Evolutionary conservation across 2,329 filamentous ascomycete genomes (phyloP), one percentile per base, ranked within the genome.

Genomic region (Lachnellula hyalina): DNA sequence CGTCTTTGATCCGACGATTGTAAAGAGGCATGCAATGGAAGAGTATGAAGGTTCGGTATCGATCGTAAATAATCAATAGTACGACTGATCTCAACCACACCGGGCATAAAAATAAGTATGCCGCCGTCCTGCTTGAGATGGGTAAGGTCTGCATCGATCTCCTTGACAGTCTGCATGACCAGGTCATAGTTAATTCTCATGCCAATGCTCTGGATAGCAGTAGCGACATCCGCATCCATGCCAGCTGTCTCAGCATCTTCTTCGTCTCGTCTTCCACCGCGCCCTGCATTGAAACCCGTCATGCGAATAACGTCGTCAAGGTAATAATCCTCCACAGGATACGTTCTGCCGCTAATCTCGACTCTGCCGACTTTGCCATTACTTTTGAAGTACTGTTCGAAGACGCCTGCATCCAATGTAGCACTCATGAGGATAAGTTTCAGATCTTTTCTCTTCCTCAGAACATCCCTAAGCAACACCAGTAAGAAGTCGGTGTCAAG

Each of bases 341-440:
- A 93, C 4, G 93, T 97, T 53, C 93, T 80, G 1, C 94, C 93
- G 48, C 88, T 81, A 61, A 97, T 96, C 68, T 96, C 87, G 9
- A 97, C 87, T 56, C 85, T 76, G 7, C 89, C 90, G 32, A 97
- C 92, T 4, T 77, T 79, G 12, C 81, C 81, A 50, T 84, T 81
- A 1, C 80, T 80, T 5, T 80, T 82, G 73, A 97, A 97, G 71
- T 97, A 97, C 53, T 83, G 75, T 61, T 84, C 84, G 70, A 97
- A 97, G 0, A 91, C 84, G 0, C 85, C 81, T 1, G 93, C 91
- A 71, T 99, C 92, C 3, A 97, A 82, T 0, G 93, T 99, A 2
- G 93, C 93, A 71, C 90, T 96, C 94, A 99, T 99, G 36, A 99
- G 77, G 12, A 99, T 85, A 41, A 97, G 80, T 70, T 93, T 96